Conservation (phyloP, 1,139 yeast species). For the Yamadazyma conglobata region DNA sequence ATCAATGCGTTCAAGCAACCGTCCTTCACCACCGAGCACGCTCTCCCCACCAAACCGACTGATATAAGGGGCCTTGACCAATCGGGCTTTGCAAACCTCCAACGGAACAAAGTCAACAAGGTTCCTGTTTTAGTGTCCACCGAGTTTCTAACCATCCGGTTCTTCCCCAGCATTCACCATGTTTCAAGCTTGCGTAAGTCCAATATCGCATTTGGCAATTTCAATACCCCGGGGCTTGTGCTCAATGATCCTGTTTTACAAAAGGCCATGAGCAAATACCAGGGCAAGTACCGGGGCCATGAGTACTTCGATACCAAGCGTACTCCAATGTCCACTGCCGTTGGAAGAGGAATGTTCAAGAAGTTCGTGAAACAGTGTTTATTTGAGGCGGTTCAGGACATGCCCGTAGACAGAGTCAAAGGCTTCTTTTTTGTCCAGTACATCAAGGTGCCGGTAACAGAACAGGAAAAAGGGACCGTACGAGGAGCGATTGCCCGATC, state of each 20-base stretch:
- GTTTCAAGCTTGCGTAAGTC: constrained; percentile 33
- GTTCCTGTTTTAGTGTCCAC: constrained; percentile 22
- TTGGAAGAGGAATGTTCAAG: constrained; percentile 27
- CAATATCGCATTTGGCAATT: constrained; percentile 35
- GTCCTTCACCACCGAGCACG: constrained; percentile 5
- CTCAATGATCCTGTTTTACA: constrained; percentile 27
- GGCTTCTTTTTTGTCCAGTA: constrained; percentile 44
- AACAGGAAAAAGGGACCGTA: constrained; percentile 27
- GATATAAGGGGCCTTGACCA: constrained; percentile 41
- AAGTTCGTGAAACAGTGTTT: constrained; percentile 24
- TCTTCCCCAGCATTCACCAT: constrained; percentile 27
- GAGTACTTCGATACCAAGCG: constrained; percentile 23
- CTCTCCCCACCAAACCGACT: constrained; percentile 25
- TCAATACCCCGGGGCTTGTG: constrained; percentile 26
- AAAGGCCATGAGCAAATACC: constrained; percentile 20
- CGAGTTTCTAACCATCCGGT: constrained; percentile 24
- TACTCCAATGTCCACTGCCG: constrained; percentile 34
- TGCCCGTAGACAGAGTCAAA: constrained; percentile 17
- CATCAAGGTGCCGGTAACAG: constrained; percentile 33
- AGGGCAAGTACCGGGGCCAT: constrained; percentile 24
- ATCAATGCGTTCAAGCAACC: constrained; percentile 10
- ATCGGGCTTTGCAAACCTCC: constrained; percentile 18
- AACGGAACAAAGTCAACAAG: constrained; percentile 13
- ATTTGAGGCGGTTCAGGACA: constrained; percentile 15
- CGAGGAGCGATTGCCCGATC: constrained; percentile 26